phyloP scores from a whole-genome alignment of 192 early-diverging fungal species.

The Fimicolochytrium jonesii region DNA sequence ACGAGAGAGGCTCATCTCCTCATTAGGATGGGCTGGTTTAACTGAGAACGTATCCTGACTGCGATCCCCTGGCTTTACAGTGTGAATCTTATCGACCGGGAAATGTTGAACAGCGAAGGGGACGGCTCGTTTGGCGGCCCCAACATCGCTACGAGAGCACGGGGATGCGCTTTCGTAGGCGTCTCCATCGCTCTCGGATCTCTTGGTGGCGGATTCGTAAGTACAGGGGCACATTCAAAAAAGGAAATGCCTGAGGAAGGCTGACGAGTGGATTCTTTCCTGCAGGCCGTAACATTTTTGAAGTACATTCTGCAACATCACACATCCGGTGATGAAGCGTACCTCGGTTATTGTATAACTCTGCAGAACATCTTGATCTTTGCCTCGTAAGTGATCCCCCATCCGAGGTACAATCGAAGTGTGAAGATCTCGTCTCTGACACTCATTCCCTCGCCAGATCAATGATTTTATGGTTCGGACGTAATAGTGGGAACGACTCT shows the following conservation, averaged over 20 bases:
- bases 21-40: no score
- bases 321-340: constrained; percentile 36
- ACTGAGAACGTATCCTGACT: not conserved
- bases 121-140: constrained; percentile 28
- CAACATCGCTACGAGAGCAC: constrained; percentile 45
- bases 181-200: constrained; percentile 48
- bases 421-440: not conserved
- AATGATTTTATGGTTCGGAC: constrained; percentile 51
- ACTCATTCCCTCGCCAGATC: constrained; percentile 22
- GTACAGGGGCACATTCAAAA: no score
- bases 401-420: not conserved
- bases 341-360: constrained; percentile 36
- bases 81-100: constrained; percentile 49
- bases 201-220: constrained; percentile 41
- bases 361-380: constrained; percentile 50
- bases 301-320: constrained; percentile 46
- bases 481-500: constrained; percentile 28
- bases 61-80: constrained; percentile 11
- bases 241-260: no score
- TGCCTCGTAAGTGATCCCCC: constrained; percentile 29
- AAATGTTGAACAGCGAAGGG: constrained; percentile 33
- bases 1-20: no score
- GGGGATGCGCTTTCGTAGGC: constrained; percentile 47
- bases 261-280: not conserved
- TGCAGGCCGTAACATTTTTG: constrained; percentile 37